A percentile compares a stretch with the other conserved stretches of the same genome.
Conservation (phyloP, 257 asterid genomes). For the Fraxinus quadrangulata region DNA sequence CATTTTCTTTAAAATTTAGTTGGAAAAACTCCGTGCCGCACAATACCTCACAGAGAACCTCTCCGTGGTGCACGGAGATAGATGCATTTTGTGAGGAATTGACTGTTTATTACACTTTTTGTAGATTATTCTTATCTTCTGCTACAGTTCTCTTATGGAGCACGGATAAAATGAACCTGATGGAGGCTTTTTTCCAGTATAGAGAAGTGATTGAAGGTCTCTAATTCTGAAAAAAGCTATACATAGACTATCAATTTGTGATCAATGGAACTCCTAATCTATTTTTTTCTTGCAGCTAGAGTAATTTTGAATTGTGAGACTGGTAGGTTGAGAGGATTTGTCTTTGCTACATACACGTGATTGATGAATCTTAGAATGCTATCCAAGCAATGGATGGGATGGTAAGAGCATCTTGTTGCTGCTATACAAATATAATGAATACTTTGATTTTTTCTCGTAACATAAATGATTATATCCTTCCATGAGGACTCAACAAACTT, state of each 20-base stretch:
- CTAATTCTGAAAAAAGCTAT: not conserved
- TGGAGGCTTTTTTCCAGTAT: slow-evolving; percentile 66
- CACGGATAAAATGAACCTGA: slow-evolving; percentile 65
- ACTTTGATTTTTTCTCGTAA: not conserved
- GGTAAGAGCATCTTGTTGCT: slow-evolving; percentile 39
- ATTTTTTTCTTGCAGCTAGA: slow-evolving; percentile 54
- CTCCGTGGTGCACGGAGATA: no score
- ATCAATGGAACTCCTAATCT: not conserved
- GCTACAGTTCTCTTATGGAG: slow-evolving; percentile 68
- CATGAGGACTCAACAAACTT: no score
- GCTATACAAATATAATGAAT: not conserved
- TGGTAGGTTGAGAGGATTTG: slow-evolving; percentile 87
- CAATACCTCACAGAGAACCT: no score
- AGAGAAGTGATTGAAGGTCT: slow-evolving; percentile 79
- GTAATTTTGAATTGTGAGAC: slow-evolving; percentile 69
- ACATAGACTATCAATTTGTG: not conserved
- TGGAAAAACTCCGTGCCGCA: no score
- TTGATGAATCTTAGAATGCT: slow-evolving; percentile 74
- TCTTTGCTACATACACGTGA: slow-evolving; percentile 52
- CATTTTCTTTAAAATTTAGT: no score
- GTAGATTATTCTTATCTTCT: no score
- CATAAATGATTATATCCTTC: no score
- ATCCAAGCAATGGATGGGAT: slow-evolving; percentile 76
- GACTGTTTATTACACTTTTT: no score
- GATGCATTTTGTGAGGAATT: no score